Conservation (phyloP, 768 basidiomycete species). For the Jaapia argillacea region DNA sequence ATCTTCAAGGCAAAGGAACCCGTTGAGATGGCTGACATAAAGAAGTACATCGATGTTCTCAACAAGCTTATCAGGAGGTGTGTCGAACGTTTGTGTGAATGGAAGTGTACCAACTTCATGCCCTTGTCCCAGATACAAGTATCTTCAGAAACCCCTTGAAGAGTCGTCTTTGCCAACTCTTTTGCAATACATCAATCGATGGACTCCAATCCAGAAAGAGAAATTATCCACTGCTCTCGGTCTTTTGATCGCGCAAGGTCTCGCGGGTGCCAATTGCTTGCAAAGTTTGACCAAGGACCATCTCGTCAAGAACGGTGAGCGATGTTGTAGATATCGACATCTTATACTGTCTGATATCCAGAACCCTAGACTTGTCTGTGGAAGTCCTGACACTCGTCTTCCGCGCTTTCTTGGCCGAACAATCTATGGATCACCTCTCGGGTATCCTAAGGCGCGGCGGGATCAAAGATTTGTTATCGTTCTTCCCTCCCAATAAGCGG, state of each 20-base stretch:
- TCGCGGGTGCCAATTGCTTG: conserved; percentile 69
- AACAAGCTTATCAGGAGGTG: conserved; percentile 95
- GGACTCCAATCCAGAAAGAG: conserved; percentile 66
- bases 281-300: conserved; percentile 86
- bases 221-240: conserved; percentile 79
- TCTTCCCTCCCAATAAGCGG: conserved; percentile 83
- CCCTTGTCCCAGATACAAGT: conserved; percentile 74
- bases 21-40: conserved; percentile 75
- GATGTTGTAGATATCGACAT: too few species aligned
- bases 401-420: conserved; percentile 70
- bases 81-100: conserved; percentile 7
- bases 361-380: conserved; percentile 73
- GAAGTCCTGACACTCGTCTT: conserved; percentile 71
- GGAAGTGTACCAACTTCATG: conserved; percentile 3
- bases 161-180: conserved; percentile 72
- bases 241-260: conserved; percentile 75
- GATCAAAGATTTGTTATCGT: conserved; percentile 74
- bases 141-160: conserved; percentile 96
- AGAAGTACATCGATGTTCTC: conserved; percentile 88
- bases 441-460: conserved; percentile 73
- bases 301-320: conserved; percentile 82
- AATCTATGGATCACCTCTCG: conserved; percentile 86
- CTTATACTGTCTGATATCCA: too few species aligned
- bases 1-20: conserved; percentile 76
- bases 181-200: conserved; percentile 84